Base-by-base conservation (phyloP, 2,329 filamentous ascomycete species). In the Sclerotinia minor region DNA sequence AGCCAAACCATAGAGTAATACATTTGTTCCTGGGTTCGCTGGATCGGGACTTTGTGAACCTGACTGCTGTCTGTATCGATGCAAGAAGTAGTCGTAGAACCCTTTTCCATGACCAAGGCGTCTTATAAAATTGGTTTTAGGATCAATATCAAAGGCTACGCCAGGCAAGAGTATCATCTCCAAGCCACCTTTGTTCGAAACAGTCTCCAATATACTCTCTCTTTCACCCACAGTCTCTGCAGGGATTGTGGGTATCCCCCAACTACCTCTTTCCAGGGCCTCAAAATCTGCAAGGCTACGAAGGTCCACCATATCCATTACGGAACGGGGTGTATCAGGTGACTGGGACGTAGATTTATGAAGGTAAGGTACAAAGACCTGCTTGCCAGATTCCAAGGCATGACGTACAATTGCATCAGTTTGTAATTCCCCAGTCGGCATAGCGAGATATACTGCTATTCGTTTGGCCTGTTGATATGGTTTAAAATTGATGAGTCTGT, bases 261-360 rank as follows among this genome's bases (percentile, higher is more conserved):
- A 99, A 77, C 85, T 87, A 79, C 99, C 95, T 52, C 85, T 84
- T 75, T 88, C 80, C 69, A 98, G 82, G 32, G 86, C 85, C 71
- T 92, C 87, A 78, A 94, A 97, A 77, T 99, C 95, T 38, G 85
- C 80, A 63, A 92, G 78, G 35, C 88, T 89, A 67, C 83, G 81
- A 52, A 99, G 82, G 70, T 88, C 88, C 29, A 99, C 87, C 95
- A 99, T 98, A 76, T 97, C 93, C 95, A 99, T 99, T 65, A 95
- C 85, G 21, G 91, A 91, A 7, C 87, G 85, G 67, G 81, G 80
- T 38, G 77, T 73, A 21, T 75, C 73, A 55, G 73, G 65, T 55
- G 70, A 59, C 44, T 72, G 71, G n/a, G 67, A 79, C 69, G 80
- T 76, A 5, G 81, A 81, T 73, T 84, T 88, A 80, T 95, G 89